Percentiles rank a stretch among this genome's conserved stretches.
Evolutionary conservation across 23 red algal species (phyloP).

Genomic region (Gracilaria caudata): DNA sequence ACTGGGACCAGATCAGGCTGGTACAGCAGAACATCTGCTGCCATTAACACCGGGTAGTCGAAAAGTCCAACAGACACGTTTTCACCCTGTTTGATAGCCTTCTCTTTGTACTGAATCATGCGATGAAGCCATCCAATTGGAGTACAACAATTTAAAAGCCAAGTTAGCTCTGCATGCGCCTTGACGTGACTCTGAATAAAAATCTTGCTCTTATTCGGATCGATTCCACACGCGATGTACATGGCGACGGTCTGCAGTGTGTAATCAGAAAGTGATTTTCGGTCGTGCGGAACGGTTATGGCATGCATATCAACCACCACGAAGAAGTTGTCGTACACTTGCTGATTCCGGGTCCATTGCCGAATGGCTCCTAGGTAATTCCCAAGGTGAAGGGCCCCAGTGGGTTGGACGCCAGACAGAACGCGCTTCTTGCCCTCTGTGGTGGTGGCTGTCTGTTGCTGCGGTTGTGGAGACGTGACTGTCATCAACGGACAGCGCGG

Average conservation of each 20-base stretch:
- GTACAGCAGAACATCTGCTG: conserved; percentile 95
- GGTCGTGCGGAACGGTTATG: conserved; percentile 89
- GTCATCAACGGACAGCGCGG: conserved; percentile 21
- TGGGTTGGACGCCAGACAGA: conserved; percentile 97
- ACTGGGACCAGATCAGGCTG: conserved; percentile 96
- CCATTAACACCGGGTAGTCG: conserved; percentile 98
- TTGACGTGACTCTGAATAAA: conserved; percentile 97
- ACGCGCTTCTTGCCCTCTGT: conserved; percentile 72
- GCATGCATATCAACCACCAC: conserved; percentile 98
- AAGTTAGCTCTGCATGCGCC: conserved; percentile 95
- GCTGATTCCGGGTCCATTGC: conserved; percentile 84
- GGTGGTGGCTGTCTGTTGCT: conserved; percentile 8
- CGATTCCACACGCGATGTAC: conserved; percentile 96
- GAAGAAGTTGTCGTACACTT: conserved; percentile 88
- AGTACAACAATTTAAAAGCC: conserved; percentile 97
- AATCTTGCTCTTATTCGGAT: conserved; percentile 80
- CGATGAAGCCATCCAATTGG: conserved; percentile 96
- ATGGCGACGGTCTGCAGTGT: conserved; percentile 85
- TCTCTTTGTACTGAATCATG: conserved; percentile 98
- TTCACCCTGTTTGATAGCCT: conserved; percentile 76
- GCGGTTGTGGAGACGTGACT: conserved; percentile 8
- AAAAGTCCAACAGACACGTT: conserved; percentile 89
- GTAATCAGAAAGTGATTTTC: conserved; percentile 60
- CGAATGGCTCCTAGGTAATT: conserved; percentile 98
- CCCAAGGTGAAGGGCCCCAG: conserved; percentile 94